Evolutionary conservation across 2,329 filamentous ascomycete species (phyloP).

Genomic region (Sclerotinia sclerotiorum): DNA sequence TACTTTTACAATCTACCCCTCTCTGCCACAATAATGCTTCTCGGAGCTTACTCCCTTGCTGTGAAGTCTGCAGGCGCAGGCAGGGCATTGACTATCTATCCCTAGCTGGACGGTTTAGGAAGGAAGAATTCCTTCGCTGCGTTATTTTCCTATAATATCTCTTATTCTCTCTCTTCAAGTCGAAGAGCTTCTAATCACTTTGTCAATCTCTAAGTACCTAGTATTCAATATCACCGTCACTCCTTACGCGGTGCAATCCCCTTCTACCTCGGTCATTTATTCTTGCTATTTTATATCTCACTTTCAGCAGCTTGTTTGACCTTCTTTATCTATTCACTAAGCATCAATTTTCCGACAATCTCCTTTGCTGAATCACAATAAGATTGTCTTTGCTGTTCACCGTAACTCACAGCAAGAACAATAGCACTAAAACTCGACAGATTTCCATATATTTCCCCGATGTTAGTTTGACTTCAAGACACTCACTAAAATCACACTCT

Average conservation of each 20-base stretch:
- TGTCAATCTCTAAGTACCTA: background rate
- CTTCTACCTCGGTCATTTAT: conserved; percentile 22
- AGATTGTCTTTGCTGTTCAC: conserved; percentile 14
- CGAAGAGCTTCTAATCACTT: conserved; percentile 13
- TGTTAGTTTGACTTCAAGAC: background rate
- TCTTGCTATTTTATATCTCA: background rate
- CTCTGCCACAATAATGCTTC: background rate
- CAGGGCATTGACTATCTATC: conserved; percentile 6
- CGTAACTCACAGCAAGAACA: conserved; percentile 4
- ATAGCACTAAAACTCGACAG: conserved; percentile 1
- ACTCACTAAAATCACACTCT: conserved; percentile 7
- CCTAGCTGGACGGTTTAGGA: conserved; percentile 7
- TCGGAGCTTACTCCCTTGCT: conserved; percentile 7
- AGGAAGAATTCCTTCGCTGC: background rate
- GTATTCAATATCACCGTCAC: conserved; percentile 32
- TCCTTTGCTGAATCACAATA: conserved; percentile 4
- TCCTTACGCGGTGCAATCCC: conserved; percentile 38
- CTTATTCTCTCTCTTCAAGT: conserved; percentile 4
- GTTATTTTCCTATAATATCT: conserved; percentile 19
- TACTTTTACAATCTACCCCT: conserved; percentile 1
- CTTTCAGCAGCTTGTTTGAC: background rate
- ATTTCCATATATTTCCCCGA: background rate
- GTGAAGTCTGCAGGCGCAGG: conserved; percentile 3
- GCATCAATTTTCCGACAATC: background rate
- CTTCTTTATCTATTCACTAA: conserved; percentile 1